Evolutionary conservation across 1,284 basidiomycete genomes (phyloP), one percentile per base, ranked within the genome.

Genomic region (Gomphus bonarii): DNA sequence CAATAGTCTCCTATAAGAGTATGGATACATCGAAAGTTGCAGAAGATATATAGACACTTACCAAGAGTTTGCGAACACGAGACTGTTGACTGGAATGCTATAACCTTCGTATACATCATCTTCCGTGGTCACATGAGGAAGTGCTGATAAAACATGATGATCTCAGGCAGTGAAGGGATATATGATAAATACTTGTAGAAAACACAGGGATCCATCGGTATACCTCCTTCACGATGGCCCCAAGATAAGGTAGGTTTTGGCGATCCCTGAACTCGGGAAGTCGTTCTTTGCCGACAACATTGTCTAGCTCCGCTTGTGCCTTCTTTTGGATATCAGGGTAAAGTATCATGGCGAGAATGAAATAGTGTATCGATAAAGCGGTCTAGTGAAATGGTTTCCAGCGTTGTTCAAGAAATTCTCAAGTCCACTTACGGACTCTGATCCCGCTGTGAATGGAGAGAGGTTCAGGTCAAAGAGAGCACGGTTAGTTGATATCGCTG

Each of bases 261-360:
- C 64, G 42, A 48, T 69, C 68, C 5, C 52, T 58, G 28, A 68
- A 63, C 10, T 60, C 60, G 1, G 68, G 68, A 8, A 68, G 42
- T 42, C 67, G 52, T 14, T 63, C 60, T 9, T 46, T 31, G 10
- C 65, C 64, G 50, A 66, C 59, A 10, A 66, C 63, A 20, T 48
- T 40, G 58, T 67, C 65, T 25, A 66, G 54, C 46, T 67, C 64
- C 31, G 56, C 59, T 54, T 63, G 65, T 10, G 64, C 65, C 14
- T 60, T 60, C 12, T 55, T 49, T 44, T 63, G 62, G 22, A 63
- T 58, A 16, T 65, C 63, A 10, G 63, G 65, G 48, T 63, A 60
- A 28, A 60, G 54, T 5, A 65, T 58, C 63, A 66, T 62, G 3
- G 63, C 63, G 30, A 65, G 55, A 33, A 66, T 50, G 35, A 64